Conservation (phyloP, 768 basidiomycete genomes). For the Termitomyces sp. region DNA sequence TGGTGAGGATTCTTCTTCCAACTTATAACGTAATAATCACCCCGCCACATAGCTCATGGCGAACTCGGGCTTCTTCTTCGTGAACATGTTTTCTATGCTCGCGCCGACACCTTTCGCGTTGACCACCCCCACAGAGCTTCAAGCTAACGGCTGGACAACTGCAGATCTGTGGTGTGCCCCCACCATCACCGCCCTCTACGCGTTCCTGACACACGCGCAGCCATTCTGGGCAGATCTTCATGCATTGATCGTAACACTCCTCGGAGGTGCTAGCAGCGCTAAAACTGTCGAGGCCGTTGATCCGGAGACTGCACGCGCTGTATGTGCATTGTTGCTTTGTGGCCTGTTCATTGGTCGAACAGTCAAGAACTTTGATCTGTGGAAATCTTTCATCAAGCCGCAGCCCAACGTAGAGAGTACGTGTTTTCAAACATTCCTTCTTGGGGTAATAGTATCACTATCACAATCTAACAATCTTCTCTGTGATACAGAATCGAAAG, state of each 20-base stretch:
- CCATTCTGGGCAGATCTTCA: conserved; percentile 75
- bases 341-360: conserved; percentile 62
- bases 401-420: conserved; percentile 15
- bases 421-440: neutral
- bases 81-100: conserved; percentile 71
- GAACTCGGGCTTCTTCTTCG: conserved; percentile 80
- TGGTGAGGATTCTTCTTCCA: conserved; percentile 41
- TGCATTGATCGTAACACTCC: conserved; percentile 39
- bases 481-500: conserved; percentile 5
- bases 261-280: conserved; percentile 35
- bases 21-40: neutral
- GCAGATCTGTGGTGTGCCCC: conserved; percentile 87
- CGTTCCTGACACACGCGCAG: conserved; percentile 82
- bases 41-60: conserved; percentile 49
- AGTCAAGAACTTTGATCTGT: conserved; percentile 56
- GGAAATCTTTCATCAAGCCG: conserved; percentile 16
- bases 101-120: conserved; percentile 67
- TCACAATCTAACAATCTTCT: neutral
- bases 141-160: conserved; percentile 81
- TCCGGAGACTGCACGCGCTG: conserved; percentile 62
- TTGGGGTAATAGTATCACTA: neutral
- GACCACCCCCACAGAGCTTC: conserved; percentile 76
- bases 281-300: conserved; percentile 49
- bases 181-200: conserved; percentile 71
- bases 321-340: conserved; percentile 66